Conservation (phyloP, 805 yeast species). For the Debaryomyces prosopidis region DNA sequence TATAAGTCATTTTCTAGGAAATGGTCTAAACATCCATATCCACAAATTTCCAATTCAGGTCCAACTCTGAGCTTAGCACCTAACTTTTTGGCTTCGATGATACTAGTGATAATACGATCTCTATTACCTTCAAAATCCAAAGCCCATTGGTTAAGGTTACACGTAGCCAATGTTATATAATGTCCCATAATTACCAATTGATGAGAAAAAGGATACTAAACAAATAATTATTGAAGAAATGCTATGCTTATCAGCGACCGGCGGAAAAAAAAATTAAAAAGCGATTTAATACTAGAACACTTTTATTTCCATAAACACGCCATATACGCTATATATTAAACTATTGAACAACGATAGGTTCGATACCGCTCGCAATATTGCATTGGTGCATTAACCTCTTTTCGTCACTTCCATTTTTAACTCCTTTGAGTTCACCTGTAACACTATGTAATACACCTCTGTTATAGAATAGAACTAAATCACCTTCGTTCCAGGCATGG, state of each 20-base stretch:
- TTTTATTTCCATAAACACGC: neutral
- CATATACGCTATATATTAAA: neutral
- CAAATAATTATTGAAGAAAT: no score
- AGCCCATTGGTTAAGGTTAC: slow-evolving; percentile 98
- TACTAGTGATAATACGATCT: slow-evolving; percentile 84
- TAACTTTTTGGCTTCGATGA: slow-evolving; percentile 66
- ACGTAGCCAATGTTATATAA: slow-evolving; percentile 85
- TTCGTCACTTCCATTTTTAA: slow-evolving; percentile 56
- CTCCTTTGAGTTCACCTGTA: slow-evolving; percentile 75
- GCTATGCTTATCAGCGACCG: no score
- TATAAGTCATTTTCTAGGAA: slow-evolving; percentile 87
- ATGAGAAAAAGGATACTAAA: neutral
- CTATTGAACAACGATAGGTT: slow-evolving; percentile 44
- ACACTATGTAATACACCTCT: slow-evolving; percentile 92
- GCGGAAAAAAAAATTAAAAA: no score
- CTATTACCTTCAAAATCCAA: slow-evolving; percentile 96
- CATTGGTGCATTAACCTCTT: slow-evolving; percentile 91
- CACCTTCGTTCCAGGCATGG: slow-evolving; percentile 83
- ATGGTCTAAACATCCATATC: slow-evolving; percentile 94
- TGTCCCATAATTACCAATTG: slow-evolving; percentile 65
- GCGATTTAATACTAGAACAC: neutral
- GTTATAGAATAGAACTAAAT: slow-evolving; percentile 82
- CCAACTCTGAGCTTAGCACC: slow-evolving; percentile 91
- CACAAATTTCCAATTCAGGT: slow-evolving; percentile 93
- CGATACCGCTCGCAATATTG: slow-evolving; percentile 80